Evolutionary conservation across 257 asterid genomes (phyloP).

Genomic region (Henckelia pumila): DNA sequence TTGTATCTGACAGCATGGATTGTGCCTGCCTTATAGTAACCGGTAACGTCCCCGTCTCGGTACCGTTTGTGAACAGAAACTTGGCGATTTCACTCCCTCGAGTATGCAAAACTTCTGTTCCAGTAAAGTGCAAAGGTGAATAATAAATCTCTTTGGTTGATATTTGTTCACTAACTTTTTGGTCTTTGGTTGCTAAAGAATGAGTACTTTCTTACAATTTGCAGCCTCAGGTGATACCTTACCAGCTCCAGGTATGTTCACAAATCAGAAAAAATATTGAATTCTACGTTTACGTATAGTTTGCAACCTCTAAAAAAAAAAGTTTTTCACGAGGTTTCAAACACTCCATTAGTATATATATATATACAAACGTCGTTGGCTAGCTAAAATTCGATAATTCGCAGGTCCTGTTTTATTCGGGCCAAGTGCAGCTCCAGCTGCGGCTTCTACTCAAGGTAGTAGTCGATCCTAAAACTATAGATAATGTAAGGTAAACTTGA

Average conservation of each 20-base stretch:
- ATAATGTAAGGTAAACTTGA: no score
- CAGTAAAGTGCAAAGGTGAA: constrained; percentile 61
- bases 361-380: background rate
- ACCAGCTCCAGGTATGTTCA: constrained; percentile 67
- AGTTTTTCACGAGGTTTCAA: no score
- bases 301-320: no score
- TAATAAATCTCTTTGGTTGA: background rate
- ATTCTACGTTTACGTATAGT: background rate
- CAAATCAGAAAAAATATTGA: background rate
- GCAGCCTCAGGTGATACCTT: constrained; percentile 75
- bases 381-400: background rate
- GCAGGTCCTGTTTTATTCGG: constrained; percentile 58
- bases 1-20: constrained; percentile 46
- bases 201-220: constrained; percentile 13
- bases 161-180: background rate
- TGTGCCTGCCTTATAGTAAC: constrained; percentile 66
- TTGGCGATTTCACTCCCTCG: constrained; percentile 55
- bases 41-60: constrained; percentile 69
- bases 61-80: constrained; percentile 48
- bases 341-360: no score
- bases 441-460: constrained; percentile 38
- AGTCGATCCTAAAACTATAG: no score
- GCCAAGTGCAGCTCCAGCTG: constrained; percentile 44
- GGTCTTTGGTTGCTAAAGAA: background rate
- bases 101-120: constrained; percentile 51